Conservation (phyloP, 176 grass and related monocot species). For the Oryza longistaminata region DNA sequence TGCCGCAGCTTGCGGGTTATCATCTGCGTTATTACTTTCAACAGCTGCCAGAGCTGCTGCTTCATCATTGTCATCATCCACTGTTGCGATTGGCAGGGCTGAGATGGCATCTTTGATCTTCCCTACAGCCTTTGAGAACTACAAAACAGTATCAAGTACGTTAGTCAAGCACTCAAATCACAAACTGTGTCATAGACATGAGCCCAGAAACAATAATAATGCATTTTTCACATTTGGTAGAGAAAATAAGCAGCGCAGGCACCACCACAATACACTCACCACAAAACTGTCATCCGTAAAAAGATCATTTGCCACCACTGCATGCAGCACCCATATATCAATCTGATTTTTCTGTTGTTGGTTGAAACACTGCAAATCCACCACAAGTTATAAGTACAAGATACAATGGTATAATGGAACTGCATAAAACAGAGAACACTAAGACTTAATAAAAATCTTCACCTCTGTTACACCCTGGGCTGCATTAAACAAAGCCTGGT, state of each 20-base stretch:
- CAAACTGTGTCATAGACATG: too few species aligned
- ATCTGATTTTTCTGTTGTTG: constrained; percentile 80
- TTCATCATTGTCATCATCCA: constrained; percentile 79
- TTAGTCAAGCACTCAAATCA: constrained; percentile 1
- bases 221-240: neutral
- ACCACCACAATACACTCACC: constrained; percentile 48
- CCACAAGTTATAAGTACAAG: too few species aligned
- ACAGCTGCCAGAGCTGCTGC: constrained; percentile 48
- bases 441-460: constrained; percentile 7
- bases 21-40: constrained; percentile 35
- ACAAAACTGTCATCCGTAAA: constrained; percentile 97
- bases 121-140: constrained; percentile 85
- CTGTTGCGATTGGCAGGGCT: constrained; percentile 56
- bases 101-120: constrained; percentile 87
- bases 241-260: neutral
- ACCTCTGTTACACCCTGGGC: constrained; percentile 73
- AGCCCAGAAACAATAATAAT: neutral
- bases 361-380: constrained; percentile 61
- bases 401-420: constrained; percentile 10
- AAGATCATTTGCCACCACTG: constrained; percentile 95
- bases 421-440: neutral
- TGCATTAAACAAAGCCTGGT: constrained; percentile 64
- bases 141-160: constrained; percentile 3
- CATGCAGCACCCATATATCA: constrained; percentile 69
- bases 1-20: neutral